These are phyloP conservation scores for Cyclotella kingstonii DNA, from an alignment of 108 stramenopile genomes.

Conservation along the genomic window DNA sequence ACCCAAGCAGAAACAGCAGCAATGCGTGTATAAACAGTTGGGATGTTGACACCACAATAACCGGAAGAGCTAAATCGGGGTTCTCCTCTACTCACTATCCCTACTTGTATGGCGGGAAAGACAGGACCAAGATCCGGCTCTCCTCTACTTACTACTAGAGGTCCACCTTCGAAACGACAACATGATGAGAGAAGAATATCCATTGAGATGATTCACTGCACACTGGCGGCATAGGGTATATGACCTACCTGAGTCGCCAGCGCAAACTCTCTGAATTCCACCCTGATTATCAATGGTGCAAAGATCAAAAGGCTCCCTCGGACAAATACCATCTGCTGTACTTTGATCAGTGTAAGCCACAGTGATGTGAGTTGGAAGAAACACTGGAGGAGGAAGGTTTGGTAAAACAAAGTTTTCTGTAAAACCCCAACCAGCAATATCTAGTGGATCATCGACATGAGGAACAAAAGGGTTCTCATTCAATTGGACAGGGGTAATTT, in stretches of 20 bases:
- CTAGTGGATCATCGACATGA: background rate
- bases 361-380: background rate
- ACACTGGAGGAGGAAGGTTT: background rate
- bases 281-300: background rate
- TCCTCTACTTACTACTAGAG: background rate
- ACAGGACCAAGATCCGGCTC: background rate
- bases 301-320: background rate
- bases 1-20: background rate
- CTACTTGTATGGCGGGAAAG: background rate
- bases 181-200: background rate
- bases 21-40: background rate
- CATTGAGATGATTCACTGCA: background rate
- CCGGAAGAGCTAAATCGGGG: background rate
- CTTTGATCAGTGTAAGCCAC: background rate
- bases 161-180: background rate
- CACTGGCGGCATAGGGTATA: background rate
- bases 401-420: background rate
- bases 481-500: background rate
- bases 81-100: conserved; percentile 1
- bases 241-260: background rate
- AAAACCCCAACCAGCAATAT: background rate
- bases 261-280: background rate
- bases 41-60: background rate
- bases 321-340: too few relatives aligned
- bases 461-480: background rate